Conservation (phyloP, 306 rosid species). For the Delonix regia region DNA sequence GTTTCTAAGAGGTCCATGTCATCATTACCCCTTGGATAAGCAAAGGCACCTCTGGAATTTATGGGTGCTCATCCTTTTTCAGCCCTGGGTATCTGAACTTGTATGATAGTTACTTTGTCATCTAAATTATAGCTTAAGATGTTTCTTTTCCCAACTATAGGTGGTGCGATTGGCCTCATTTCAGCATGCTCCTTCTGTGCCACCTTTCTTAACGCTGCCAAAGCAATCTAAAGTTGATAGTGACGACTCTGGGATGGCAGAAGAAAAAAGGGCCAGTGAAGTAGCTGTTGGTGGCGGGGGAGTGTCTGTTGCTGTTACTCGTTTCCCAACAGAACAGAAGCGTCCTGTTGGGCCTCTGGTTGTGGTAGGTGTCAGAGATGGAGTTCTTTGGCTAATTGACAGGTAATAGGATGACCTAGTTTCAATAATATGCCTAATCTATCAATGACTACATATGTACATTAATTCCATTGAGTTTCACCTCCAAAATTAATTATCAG, state of each 20-base stretch:
- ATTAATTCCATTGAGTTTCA: neutral
- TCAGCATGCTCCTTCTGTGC: slow-evolving; percentile 98
- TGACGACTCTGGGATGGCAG: slow-evolving; percentile 65
- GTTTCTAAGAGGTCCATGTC: neutral
- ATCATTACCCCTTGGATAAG: neutral
- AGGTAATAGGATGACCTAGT: slow-evolving; percentile 57
- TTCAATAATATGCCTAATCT: slow-evolving; percentile 26
- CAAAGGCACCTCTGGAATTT: neutral
- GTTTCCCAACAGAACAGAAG: slow-evolving; percentile 94
- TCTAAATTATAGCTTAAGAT: neutral
- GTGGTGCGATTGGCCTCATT: slow-evolving; percentile 98
- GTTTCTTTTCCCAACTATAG: slow-evolving; percentile 49
- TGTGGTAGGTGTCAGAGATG: slow-evolving; percentile 95
- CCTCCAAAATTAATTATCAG: neutral
- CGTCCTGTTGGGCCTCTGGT: slow-evolving; percentile 95
- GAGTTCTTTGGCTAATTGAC: slow-evolving; percentile 99
- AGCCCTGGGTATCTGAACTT: neutral
- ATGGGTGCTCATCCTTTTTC: neutral
- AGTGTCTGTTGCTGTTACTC: slow-evolving; percentile 93
- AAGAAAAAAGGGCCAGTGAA: slow-evolving; percentile 82
- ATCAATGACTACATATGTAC: slow-evolving; percentile 2
- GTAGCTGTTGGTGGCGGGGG: slow-evolving; percentile 99
- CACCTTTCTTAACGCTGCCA: slow-evolving; percentile 81
- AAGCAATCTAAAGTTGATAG: slow-evolving; percentile 77
- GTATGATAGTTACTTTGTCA: slow-evolving; percentile 18